phyloP scores from a whole-genome alignment of 768 basidiomycete genomes.

The Podaxis sp. region DNA sequence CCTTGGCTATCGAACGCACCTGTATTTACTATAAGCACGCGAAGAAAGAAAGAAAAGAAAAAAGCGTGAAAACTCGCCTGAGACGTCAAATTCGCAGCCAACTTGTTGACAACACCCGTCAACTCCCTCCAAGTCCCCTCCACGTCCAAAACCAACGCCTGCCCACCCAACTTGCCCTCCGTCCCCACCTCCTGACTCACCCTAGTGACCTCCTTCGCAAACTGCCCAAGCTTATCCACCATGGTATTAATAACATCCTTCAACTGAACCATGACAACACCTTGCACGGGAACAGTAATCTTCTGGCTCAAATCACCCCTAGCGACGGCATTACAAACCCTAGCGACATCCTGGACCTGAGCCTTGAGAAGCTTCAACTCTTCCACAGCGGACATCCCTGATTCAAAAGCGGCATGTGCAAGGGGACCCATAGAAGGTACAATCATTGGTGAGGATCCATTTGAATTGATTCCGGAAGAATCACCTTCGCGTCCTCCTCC shows the following conservation, averaged over 20 bases:
- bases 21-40: constrained; percentile 8
- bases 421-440: constrained; percentile 50
- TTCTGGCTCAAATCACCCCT: constrained; percentile 70
- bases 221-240: constrained; percentile 71
- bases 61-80: constrained; percentile 40
- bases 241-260: constrained; percentile 73
- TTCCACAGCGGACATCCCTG: constrained; percentile 49
- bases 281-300: constrained; percentile 73
- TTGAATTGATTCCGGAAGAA: constrained; percentile 40
- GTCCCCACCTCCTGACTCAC: constrained; percentile 85
- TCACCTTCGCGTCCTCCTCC: neutral
- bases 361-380: constrained; percentile 76
- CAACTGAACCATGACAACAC: constrained; percentile 72
- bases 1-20: constrained; percentile 86
- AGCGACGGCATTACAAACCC: constrained; percentile 77
- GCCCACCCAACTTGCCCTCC: constrained; percentile 84
- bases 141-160: constrained; percentile 83
- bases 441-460: constrained; percentile 44
- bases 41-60: constrained; percentile 1
- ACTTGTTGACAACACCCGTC: constrained; percentile 80
- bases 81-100: constrained; percentile 76
- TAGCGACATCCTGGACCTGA: constrained; percentile 75
- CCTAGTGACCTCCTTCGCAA: constrained; percentile 89
- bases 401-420: constrained; percentile 44
- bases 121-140: constrained; percentile 90